phyloP scores from a whole-genome alignment of 1,284 basidiomycete genomes.

The Heterobasidion parviporum region DNA sequence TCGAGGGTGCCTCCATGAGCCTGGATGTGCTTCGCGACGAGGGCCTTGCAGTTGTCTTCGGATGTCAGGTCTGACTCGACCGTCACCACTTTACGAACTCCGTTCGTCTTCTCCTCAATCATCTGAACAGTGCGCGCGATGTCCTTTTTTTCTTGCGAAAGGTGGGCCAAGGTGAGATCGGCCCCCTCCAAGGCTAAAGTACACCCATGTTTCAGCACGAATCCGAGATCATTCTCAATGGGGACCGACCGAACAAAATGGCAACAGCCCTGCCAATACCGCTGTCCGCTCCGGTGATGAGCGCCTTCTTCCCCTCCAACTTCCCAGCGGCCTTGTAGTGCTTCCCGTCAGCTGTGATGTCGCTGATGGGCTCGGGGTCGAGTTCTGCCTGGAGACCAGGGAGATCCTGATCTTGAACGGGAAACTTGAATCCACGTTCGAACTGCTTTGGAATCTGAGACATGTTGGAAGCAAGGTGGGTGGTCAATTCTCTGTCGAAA shows the following conservation, averaged over 20 bases:
- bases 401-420: conserved; percentile 19
- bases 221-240: conserved; percentile 6
- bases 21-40: conserved; percentile 35
- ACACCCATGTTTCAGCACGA: background rate
- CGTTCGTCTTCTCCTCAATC: conserved; percentile 30
- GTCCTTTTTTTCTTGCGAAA: conserved; percentile 41
- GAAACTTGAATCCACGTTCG: conserved; percentile 22
- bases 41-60: conserved; percentile 32
- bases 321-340: conserved; percentile 32
- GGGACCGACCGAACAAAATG: conserved; percentile 16
- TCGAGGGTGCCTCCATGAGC: conserved; percentile 31
- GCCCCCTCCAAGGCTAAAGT: conserved; percentile 47
- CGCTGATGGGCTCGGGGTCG: conserved; percentile 36
- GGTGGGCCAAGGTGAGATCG: conserved; percentile 42
- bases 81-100: conserved; percentile 31
- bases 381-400: conserved; percentile 22
- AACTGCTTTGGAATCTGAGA: conserved; percentile 18
- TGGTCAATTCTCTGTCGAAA: background rate
- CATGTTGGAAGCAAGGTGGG: background rate
- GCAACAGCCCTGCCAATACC: conserved; percentile 36
- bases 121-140: conserved; percentile 27
- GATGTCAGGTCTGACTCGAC: conserved; percentile 33
- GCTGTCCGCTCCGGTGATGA: conserved; percentile 43
- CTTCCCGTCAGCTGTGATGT: conserved; percentile 40
- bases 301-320: conserved; percentile 36